Base-by-base conservation (phyloP, 2,329 filamentous ascomycete genomes). In the Cladobotryum mycophilum region DNA sequence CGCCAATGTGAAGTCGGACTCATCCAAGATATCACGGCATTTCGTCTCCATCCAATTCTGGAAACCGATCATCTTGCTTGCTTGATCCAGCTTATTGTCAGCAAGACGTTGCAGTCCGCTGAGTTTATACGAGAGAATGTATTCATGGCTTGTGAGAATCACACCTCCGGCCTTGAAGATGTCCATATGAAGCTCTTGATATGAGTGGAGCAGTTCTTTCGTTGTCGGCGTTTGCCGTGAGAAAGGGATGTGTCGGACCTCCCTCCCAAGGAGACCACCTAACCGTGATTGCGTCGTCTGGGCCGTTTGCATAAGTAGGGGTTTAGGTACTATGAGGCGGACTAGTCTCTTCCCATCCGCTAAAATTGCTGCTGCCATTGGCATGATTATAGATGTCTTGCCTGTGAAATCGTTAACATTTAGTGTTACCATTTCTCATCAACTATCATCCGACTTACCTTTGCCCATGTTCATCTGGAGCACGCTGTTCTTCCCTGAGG, bases 381-480 rank as follows among this genome's bases (percentile, higher is more conserved):
- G 78, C 6, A 81, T 72, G 18, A 81, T 78, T 45, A 72, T 73
- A 0, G 76, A 79, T 0, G 79, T 82, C 62, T 83, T 84, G 0
- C 79, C 76, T 78, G 4, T 5, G 2, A n/a, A n/a, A n/a, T n/a
- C n/a, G n/a, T n/a, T n/a, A n/a, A n/a, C n/a, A n/a, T n/a, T n/a
- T n/a, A n/a, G n/a, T n/a, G n/a, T n/a, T n/a, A n/a, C n/a, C n/a
- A n/a, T n/a, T n/a, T n/a, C n/a, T n/a, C n/a, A n/a, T n/a, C n/a
- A n/a, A n/a, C n/a, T n/a, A n/a, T n/a, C n/a, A n/a, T n/a, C n/a
- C n/a, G n/a, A 41, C 41, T 60, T 61, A 67, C 76, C 77, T 67
- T 83, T 74, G 0, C 83, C 83, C 82, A 86, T 86, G 53, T 85
- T 81, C 64, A 86, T 75, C 54, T 86, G 83, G 1, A 85, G 56